phyloP scores from a whole-genome alignment of 164 flowering plant genomes.

The Aristolochia contorta region DNA sequence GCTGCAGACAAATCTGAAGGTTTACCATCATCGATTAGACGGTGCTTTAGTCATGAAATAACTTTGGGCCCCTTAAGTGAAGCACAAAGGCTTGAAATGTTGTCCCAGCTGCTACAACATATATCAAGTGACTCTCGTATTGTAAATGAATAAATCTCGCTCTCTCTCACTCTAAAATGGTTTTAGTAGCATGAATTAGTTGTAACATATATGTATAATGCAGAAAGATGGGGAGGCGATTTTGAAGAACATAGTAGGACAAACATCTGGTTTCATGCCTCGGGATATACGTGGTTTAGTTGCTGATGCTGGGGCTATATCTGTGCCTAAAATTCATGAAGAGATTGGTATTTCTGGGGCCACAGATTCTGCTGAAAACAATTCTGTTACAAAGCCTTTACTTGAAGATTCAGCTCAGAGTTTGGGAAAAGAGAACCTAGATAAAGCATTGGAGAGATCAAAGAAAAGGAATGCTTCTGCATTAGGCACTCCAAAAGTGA shows the following conservation, averaged over 20 bases:
- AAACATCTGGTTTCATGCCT: constrained; percentile 88
- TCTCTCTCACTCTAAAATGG: background rate
- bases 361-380: constrained; percentile 7
- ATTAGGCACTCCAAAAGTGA: too few relatives aligned
- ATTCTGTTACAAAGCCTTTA: constrained; percentile 8
- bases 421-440: constrained; percentile 42
- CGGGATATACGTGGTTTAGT: constrained; percentile 67
- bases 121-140: constrained; percentile 31
- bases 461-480: constrained; percentile 88
- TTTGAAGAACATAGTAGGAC: constrained; percentile 63
- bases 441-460: constrained; percentile 62
- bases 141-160: constrained; percentile 31
- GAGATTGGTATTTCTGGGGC: constrained; percentile 13
- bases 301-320: constrained; percentile 79
- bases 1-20: constrained; percentile 74
- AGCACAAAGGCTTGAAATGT: constrained; percentile 72
- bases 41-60: constrained; percentile 92
- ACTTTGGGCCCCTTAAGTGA: constrained; percentile 65
- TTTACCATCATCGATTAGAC: constrained; percentile 65
- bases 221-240: constrained; percentile 47
- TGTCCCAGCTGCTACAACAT: constrained; percentile 49
- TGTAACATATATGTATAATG: constrained; percentile 15
- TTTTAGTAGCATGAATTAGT: background rate
- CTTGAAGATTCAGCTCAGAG: constrained; percentile 14
- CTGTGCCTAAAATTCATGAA: constrained; percentile 21